Conservation (phyloP, 495 filamentous ascomycete species). For the Cercophora scortea region DNA sequence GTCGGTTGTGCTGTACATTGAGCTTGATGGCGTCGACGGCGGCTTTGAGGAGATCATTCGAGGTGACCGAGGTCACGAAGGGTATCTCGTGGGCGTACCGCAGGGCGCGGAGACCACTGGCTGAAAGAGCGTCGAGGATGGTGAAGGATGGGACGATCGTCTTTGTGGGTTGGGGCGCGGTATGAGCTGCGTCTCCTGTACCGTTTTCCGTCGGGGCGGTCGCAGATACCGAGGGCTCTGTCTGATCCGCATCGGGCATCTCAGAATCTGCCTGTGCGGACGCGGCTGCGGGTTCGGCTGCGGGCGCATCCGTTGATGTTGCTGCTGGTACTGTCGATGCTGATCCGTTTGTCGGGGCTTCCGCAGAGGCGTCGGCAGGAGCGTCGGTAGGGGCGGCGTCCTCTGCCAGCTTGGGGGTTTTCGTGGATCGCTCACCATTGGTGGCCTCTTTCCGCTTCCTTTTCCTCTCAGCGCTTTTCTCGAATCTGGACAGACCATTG, state of each 20-base stretch:
- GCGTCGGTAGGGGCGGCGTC: constrained; percentile 1
- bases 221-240: not conserved
- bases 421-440: constrained; percentile 17
- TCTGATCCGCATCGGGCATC: not conserved
- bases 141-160: constrained; percentile 44
- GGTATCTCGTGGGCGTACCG: constrained; percentile 90
- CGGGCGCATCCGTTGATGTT: not conserved
- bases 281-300: not conserved
- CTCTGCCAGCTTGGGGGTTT: constrained; percentile 13
- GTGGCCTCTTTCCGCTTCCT: constrained; percentile 42
- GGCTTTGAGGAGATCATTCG: constrained; percentile 74
- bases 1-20: constrained; percentile 76
- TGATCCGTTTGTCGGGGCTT: not conserved
- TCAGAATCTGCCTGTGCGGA: not conserved
- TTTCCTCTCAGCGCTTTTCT: constrained; percentile 33
- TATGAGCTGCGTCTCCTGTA: not conserved
- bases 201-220: not conserved
- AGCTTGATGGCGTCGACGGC: constrained; percentile 74
- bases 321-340: not conserved
- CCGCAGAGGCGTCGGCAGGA: not conserved
- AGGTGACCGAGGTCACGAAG: constrained; percentile 69
- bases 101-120: constrained; percentile 84
- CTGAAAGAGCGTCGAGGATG: constrained; percentile 91
- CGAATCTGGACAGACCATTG: constrained; percentile 28
- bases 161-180: constrained; percentile 9